phyloP scores from a whole-genome alignment of 805 yeast species.

The Metschnikowia lochheadii region DNA sequence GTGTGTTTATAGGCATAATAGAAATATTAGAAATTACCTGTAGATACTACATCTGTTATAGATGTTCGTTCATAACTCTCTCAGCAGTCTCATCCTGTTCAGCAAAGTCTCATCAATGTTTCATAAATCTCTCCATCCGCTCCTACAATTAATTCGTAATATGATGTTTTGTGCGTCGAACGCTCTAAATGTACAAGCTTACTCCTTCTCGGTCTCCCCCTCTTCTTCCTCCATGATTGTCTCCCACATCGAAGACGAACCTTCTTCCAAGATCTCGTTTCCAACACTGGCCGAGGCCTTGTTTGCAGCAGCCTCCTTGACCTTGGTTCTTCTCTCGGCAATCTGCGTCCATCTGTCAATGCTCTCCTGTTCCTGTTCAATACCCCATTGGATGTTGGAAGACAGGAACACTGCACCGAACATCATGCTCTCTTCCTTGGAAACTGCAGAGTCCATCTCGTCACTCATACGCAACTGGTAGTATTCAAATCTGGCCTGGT shows the following conservation, averaged over 20 bases:
- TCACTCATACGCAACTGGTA: slow-evolving; percentile 81
- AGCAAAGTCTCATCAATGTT: too few relatives aligned
- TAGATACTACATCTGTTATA: too few relatives aligned
- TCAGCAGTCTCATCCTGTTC: too few relatives aligned
- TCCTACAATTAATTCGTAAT: not conserved
- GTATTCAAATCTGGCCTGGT: slow-evolving; percentile 82
- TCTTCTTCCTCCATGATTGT: slow-evolving; percentile 18
- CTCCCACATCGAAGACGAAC: slow-evolving; percentile 22
- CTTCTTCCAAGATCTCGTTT: slow-evolving; percentile 17
- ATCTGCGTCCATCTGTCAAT: slow-evolving; percentile 70
- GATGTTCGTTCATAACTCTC: too few relatives aligned
- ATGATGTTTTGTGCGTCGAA: not conserved
- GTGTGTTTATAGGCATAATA: slow-evolving; percentile 2
- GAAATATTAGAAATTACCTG: not conserved
- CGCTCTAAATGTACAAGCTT: slow-evolving; percentile 9
- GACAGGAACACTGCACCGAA: slow-evolving; percentile 71
- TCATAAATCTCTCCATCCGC: too few relatives aligned
- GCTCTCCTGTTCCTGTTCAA: slow-evolving; percentile 64
- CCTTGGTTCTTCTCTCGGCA: slow-evolving; percentile 62
- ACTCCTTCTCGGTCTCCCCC: slow-evolving; percentile 4
- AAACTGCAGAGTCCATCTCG: slow-evolving; percentile 68
- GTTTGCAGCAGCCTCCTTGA: slow-evolving; percentile 43
- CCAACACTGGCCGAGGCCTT: slow-evolving; percentile 18
- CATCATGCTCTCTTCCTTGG: slow-evolving; percentile 82
- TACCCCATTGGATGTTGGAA: slow-evolving; percentile 61